Conservation (phyloP, 257 asterid species). For the Anisodus tanguticus region DNA sequence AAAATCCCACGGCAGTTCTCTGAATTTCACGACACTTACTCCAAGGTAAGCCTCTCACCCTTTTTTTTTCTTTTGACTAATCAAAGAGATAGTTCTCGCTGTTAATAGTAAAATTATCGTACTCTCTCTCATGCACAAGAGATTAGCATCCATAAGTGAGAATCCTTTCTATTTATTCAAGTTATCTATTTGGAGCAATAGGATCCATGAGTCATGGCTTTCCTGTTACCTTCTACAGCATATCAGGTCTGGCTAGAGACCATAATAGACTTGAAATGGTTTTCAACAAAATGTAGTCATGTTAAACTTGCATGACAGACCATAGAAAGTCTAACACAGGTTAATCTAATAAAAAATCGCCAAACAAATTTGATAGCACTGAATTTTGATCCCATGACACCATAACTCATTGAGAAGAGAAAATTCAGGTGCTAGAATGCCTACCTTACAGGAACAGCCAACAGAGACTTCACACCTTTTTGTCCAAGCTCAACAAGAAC, state of each 20-base stretch:
- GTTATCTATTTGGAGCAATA: neutral
- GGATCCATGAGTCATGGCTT: neutral
- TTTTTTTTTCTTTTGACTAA: neutral
- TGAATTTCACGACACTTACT: neutral
- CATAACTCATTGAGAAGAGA: neutral
- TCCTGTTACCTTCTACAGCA: neutral
- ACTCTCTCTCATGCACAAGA: neutral
- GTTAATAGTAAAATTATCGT: neutral
- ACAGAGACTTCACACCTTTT: slow-evolving; percentile 81
- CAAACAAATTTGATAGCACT: neutral
- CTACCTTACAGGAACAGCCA: slow-evolving; percentile 94
- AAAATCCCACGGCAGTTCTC: neutral
- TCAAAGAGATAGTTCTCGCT: neutral
- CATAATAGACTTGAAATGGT: neutral
- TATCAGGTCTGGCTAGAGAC: slow-evolving; percentile 4
- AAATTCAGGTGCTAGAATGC: neutral
- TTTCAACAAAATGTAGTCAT: neutral
- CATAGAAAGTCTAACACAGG: neutral
- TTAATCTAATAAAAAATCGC: neutral
- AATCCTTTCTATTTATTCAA: neutral
- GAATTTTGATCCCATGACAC: neutral
- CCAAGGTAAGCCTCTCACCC: neutral
- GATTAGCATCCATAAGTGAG: neutral
- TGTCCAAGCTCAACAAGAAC: slow-evolving; percentile 94
- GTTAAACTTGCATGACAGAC: neutral